phyloP scores from a whole-genome alignment of 108 stramenopile genomes.

The Conticribra weissflogii region DNA sequence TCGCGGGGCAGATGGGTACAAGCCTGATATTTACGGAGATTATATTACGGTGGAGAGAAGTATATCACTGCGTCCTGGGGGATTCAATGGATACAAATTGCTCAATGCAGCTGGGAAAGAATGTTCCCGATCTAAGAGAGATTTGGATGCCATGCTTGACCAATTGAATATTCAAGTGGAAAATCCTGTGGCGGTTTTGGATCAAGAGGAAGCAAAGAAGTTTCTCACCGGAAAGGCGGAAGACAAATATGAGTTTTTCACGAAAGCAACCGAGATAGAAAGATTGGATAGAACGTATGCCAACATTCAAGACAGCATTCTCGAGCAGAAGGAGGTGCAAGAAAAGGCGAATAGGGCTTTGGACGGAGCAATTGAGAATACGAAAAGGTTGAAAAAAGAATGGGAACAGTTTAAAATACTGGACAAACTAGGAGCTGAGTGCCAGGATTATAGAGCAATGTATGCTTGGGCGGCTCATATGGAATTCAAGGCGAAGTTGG shows the following conservation, averaged over 20 bases:
- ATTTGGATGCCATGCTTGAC: constrained; percentile 91
- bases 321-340: constrained; percentile 49
- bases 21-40: constrained; percentile 89
- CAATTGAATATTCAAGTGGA: constrained; percentile 90
- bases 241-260: constrained; percentile 96
- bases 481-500: constrained; percentile 33
- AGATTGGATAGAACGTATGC: constrained; percentile 71
- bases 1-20: constrained; percentile 83
- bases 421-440: constrained; percentile 69
- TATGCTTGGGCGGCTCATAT: constrained; percentile 62
- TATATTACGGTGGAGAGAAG: constrained; percentile 88
- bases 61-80: constrained; percentile 67
- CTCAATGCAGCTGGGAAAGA: constrained; percentile 61
- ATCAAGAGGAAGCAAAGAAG: constrained; percentile 98
- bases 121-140: constrained; percentile 65
- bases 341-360: constrained; percentile 46
- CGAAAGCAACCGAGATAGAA: constrained; percentile 94
- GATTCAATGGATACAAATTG: constrained; percentile 82
- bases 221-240: constrained; percentile 91
- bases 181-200: constrained; percentile 96
- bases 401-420: constrained; percentile 73
- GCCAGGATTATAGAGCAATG: constrained; percentile 39
- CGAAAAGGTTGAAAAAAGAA: constrained; percentile 60
- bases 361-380: constrained; percentile 40
- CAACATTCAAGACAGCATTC: constrained; percentile 53